Conservation (phyloP, 2,329 filamentous ascomycete species). For the Chaetomium olivaceum region DNA sequence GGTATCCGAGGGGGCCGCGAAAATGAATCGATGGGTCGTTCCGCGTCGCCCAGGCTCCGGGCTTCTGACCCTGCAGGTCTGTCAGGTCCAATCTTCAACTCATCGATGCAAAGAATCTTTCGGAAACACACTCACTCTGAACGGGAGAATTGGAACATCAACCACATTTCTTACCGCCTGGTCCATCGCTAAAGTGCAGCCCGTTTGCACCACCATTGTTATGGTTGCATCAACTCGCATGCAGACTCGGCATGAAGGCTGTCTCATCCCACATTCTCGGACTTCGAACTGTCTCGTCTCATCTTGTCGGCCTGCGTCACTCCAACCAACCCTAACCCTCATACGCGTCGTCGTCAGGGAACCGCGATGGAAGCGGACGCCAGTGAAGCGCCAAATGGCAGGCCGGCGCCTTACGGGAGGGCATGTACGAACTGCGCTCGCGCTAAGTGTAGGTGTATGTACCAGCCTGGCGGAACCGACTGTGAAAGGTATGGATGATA, state of each 20-base stretch:
- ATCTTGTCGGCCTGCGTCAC: not conserved
- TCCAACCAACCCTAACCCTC: conserved; percentile 23
- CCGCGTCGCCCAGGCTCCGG: not conserved
- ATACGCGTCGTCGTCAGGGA: not conserved
- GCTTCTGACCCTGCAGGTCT: conserved; percentile 17
- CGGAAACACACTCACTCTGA: not conserved
- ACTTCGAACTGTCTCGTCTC: not conserved
- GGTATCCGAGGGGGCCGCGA: not conserved
- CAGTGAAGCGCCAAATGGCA: conserved; percentile 15
- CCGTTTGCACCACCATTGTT: not conserved
- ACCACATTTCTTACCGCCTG: not conserved
- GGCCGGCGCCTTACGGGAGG: conserved; percentile 41
- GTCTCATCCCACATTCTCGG: not conserved
- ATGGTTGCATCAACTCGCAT: not conserved
- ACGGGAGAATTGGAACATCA: not conserved
- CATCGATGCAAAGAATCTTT: conserved; percentile 10
- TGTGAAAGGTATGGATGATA: conserved; percentile 37
- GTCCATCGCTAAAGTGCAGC: not conserved
- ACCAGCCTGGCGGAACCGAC: conserved; percentile 36
- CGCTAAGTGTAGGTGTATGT: conserved; percentile 53
- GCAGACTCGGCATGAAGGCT: not conserved
- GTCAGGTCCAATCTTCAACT: conserved; percentile 11
- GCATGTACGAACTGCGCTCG: conserved; percentile 50
- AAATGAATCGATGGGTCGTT: not conserved
- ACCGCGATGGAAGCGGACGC: conserved; percentile 17